phyloP scores from a whole-genome alignment of 1,284 basidiomycete genomes.

The Sanghuangporus sanghuang region DNA sequence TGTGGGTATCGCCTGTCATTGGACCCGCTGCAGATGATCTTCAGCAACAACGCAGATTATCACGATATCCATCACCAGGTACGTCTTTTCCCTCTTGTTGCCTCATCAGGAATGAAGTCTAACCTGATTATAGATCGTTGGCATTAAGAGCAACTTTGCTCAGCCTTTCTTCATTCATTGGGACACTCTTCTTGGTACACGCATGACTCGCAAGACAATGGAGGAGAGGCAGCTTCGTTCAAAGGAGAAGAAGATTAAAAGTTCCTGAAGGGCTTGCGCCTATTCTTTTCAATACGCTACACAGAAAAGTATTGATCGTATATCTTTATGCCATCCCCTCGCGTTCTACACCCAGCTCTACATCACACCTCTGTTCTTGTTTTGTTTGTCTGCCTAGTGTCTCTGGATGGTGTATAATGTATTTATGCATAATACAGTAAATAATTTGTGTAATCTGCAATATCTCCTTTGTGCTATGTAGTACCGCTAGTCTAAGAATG shows the following conservation, averaged over 20 bases:
- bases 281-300: neutral
- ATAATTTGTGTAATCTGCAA: slow-evolving; percentile 1
- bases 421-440: slow-evolving; percentile 2
- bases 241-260: slow-evolving; percentile 11
- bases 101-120: neutral
- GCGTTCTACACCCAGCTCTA: neutral
- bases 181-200: slow-evolving; percentile 77
- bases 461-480: neutral
- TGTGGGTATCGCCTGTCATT: slow-evolving; percentile 89
- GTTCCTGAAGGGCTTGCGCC: neutral
- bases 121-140: slow-evolving; percentile 55
- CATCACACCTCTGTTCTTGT: neutral
- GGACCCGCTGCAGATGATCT: slow-evolving; percentile 85
- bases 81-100: slow-evolving; percentile 21
- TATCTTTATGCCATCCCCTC: neutral
- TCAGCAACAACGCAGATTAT: slow-evolving; percentile 94
- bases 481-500: neutral
- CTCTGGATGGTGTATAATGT: neutral
- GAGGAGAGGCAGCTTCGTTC: slow-evolving; percentile 34
- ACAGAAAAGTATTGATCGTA: neutral
- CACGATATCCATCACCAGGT: slow-evolving; percentile 98
- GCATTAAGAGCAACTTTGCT: slow-evolving; percentile 94
- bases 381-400: neutral
- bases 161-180: slow-evolving; percentile 93
- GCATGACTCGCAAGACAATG: slow-evolving; percentile 72